phyloP scores from a whole-genome alignment of 495 filamentous ascomycete species.

The Annulohypoxylon stygium region DNA sequence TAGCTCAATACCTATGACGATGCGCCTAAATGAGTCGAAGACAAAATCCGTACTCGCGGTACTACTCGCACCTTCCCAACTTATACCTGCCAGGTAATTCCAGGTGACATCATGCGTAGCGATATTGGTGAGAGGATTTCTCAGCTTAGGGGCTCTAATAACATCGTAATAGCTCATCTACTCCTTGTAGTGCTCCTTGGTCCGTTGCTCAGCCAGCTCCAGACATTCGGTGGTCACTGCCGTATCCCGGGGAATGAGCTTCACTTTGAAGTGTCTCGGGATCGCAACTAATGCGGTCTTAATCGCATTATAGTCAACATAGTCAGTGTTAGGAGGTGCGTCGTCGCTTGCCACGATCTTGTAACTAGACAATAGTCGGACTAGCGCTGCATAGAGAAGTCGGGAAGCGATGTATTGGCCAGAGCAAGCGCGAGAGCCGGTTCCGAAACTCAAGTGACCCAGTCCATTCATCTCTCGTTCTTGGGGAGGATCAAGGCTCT shows the following conservation, averaged over 20 bases:
- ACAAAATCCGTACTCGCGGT: too few species aligned
- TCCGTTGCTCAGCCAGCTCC: constrained; percentile 54
- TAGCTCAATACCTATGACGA: too few species aligned
- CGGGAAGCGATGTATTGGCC: constrained; percentile 65
- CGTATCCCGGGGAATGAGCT: constrained; percentile 61
- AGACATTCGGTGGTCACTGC: constrained; percentile 50
- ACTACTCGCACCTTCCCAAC: too few species aligned
- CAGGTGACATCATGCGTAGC: too few species aligned
- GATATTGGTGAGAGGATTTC: too few species aligned
- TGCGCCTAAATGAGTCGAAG: too few species aligned
- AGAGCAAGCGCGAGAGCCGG: constrained; percentile 66
- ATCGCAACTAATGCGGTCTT: constrained; percentile 69
- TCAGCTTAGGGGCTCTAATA: neutral
- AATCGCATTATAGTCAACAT: constrained; percentile 69
- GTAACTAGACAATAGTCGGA: constrained; percentile 64
- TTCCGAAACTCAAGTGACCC: constrained; percentile 65
- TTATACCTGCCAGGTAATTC: too few species aligned
- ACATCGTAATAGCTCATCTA: constrained; percentile 8
- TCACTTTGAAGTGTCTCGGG: constrained; percentile 66
- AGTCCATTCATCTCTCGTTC: constrained; percentile 57
- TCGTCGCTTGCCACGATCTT: constrained; percentile 64
- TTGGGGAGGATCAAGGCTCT: constrained; percentile 51
- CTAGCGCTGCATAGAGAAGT: constrained; percentile 63
- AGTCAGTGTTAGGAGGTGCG: constrained; percentile 67
- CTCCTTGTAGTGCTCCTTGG: constrained; percentile 61